phyloP scores from a whole-genome alignment of 257 asterid species.

The Solanum acaule region DNA sequence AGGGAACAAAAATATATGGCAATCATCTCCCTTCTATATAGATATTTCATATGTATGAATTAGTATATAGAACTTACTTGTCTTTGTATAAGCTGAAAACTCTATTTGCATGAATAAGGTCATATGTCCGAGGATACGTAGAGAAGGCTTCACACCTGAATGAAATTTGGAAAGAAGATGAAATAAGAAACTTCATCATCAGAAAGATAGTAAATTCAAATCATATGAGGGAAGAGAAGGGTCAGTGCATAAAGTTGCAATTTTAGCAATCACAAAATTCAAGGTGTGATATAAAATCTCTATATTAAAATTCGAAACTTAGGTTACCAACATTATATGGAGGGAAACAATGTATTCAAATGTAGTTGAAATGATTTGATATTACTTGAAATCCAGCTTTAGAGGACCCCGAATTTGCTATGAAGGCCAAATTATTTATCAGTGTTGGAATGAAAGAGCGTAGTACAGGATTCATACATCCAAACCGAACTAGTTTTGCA shows the following conservation, averaged over 20 bases:
- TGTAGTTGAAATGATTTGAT: background rate
- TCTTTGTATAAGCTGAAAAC: conserved; percentile 31
- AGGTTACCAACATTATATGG: background rate
- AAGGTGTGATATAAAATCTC: background rate
- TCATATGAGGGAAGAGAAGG: background rate
- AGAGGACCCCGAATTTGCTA: background rate
- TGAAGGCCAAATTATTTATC: background rate
- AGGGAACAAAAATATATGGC: background rate
- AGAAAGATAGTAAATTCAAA: background rate
- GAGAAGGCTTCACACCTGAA: conserved; percentile 44
- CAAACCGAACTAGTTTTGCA: background rate
- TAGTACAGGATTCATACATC: background rate
- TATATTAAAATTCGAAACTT: background rate
- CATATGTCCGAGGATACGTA: conserved; percentile 35
- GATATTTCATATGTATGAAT: background rate
- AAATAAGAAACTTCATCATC: background rate
- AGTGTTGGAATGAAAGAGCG: background rate
- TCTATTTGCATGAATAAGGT: conserved; percentile 32
- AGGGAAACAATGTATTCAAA: background rate
- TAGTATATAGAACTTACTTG: conserved; percentile 14
- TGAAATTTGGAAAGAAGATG: background rate
- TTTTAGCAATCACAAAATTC: background rate
- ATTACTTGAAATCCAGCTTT: background rate
- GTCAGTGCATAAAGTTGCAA: background rate
- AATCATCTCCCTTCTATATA: background rate